Percentiles rank a stretch among this genome's conserved stretches.
Conservation (phyloP, 1,284 basidiomycete genomes). For the Rhizoctonia solani region DNA sequence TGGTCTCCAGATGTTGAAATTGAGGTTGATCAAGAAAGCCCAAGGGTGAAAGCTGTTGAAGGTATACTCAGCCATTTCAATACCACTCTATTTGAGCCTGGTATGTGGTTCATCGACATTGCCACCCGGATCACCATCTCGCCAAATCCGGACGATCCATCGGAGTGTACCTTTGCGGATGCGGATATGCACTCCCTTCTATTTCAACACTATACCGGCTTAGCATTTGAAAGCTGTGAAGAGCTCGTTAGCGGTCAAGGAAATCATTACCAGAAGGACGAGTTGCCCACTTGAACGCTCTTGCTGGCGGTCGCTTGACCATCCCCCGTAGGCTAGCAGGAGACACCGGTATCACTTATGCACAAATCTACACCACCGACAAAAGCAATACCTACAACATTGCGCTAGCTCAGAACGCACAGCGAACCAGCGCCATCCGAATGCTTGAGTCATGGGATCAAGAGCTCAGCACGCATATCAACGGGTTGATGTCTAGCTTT, state of each 20-base stretch:
- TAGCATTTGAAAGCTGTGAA: background rate
- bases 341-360: background rate
- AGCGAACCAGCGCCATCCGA: background rate
- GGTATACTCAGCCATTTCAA: background rate
- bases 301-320: constrained; percentile 1
- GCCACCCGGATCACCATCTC: constrained; percentile 1
- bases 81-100: background rate
- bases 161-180: background rate
- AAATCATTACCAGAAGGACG: constrained; percentile 16
- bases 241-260: background rate
- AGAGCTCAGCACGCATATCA: background rate
- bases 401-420: background rate
- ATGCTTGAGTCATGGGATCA: background rate
- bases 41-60: background rate
- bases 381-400: constrained; percentile 13
- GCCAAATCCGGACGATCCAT: too few species aligned
- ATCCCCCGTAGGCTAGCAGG: background rate
- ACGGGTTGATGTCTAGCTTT: background rate
- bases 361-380: constrained; percentile 14
- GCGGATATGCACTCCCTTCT: background rate
- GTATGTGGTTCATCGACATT: constrained; percentile 4
- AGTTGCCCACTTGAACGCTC: background rate
- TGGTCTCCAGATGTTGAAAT: too few species aligned
- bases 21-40: background rate
- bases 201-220: background rate